phyloP scores from a whole-genome alignment of 78 protist genomes.

The Polysphondylium violaceum region DNA sequence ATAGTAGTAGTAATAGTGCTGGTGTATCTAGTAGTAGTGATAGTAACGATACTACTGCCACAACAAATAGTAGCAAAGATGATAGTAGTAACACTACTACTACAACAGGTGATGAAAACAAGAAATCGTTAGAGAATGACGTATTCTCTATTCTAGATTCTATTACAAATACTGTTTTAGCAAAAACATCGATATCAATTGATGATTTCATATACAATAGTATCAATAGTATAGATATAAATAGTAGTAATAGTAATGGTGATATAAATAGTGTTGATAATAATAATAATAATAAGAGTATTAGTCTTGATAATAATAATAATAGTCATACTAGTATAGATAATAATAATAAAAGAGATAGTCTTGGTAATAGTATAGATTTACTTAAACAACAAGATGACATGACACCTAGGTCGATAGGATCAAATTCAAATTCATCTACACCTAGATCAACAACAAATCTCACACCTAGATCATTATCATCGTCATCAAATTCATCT shows the following conservation, averaged over 20 bases:
- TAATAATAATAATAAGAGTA: background rate
- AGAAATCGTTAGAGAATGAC: no score
- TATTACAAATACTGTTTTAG: background rate
- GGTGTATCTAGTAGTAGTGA: no score
- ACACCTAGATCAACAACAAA: constrained; percentile 3
- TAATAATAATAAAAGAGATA: constrained; percentile 11
- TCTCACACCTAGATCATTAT: background rate
- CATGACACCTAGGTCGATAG: background rate
- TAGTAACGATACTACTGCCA: no score
- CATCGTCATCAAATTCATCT: constrained; percentile 4
- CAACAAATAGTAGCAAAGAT: no score
- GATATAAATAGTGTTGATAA: background rate
- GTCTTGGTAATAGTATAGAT: background rate
- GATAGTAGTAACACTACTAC: no score
- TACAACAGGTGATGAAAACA: no score
- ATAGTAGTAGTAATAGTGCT: no score
- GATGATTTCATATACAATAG: no score
- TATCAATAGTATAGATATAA: no score
- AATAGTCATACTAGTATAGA: background rate
- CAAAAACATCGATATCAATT: no score
- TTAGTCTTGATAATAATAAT: background rate
- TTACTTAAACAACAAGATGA: background rate
- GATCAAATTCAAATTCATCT: background rate
- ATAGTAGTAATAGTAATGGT: background rate
- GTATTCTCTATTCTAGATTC: background rate